Base-by-base conservation (phyloP, 176 grass and related monocot species). In the Triticum urartu region DNA sequence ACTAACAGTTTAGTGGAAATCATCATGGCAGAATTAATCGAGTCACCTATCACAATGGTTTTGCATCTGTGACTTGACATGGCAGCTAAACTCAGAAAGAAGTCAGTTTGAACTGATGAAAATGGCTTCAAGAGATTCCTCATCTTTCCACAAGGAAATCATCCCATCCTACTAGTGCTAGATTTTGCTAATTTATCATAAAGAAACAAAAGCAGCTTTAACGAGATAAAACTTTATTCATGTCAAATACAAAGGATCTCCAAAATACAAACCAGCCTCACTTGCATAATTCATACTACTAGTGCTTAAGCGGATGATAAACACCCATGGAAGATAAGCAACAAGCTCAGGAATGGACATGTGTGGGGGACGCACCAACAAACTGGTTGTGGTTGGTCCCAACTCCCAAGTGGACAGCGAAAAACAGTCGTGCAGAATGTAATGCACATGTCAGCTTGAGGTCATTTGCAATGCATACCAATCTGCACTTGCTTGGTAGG, bases 371-470 rank as follows among this genome's bases (percentile, higher is more conserved):
- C 85, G 62, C 56, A 81, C 61, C 81, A 88, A 85, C 89, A 79
- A 85, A 85, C 63, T 62, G 63, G 86, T 85, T 81, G 86, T 63
- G 63, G 86, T 85, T 85, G 86, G 89, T 88, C 81, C 76, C 62
- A 77, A 83, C 59, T 80, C 77, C 81, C 70, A 81, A 75, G 68
- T 75, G 78, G 64, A 88, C 81, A 91, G 32, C 86, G 71, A 71
- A 30, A 75, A 91, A 75, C 79, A 75, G 68, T 87, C 87, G 85
- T 84, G 80, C 35, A 62, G 38, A 87, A 79, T 87, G 80, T 74
- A 26, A 47, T 76, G 85, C 69, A 83, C 61, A 56, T 85, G 52
- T 72, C 82, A 78, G 77, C 50, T 81, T 85, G 17, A 76, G 79
- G 85, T 84, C 89, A 17, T 66, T 39, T 39, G 82, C 80, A 68